Evolutionary conservation across 805 yeast species (phyloP).

Genomic region (Vanderwaltozyma yarrowii): DNA sequence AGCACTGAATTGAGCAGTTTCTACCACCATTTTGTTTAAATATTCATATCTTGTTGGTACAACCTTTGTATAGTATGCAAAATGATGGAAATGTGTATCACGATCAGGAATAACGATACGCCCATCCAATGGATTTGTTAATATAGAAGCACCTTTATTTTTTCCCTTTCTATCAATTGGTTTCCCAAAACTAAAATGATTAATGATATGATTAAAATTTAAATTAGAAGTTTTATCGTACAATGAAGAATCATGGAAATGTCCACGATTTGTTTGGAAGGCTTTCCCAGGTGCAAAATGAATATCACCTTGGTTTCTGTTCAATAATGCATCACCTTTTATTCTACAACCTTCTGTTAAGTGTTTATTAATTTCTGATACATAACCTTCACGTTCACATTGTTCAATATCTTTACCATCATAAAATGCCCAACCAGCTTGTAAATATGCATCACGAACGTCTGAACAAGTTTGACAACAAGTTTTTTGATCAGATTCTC

Average conservation of each 20-base stretch:
- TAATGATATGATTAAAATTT: conserved; percentile 66
- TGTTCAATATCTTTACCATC: conserved; percentile 85
- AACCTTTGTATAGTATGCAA: conserved; percentile 74
- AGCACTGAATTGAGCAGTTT: conserved; percentile 85
- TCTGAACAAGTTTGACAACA: conserved; percentile 85
- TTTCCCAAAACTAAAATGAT: conserved; percentile 76
- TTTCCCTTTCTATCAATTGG: conserved; percentile 2
- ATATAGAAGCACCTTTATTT: background rate
- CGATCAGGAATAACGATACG: conserved; percentile 23
- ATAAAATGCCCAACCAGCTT: conserved; percentile 76
- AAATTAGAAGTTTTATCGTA: conserved; percentile 52
- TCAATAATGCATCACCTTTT: conserved; percentile 66
- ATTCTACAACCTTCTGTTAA: conserved; percentile 83
- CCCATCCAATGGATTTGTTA: conserved; percentile 64
- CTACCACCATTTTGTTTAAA: conserved; percentile 38
- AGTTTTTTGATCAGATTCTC: conserved; percentile 47
- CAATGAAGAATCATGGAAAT: conserved; percentile 76
- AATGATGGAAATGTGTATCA: conserved; percentile 49
- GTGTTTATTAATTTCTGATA: conserved; percentile 43
- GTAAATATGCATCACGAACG: conserved; percentile 70
- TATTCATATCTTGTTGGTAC: conserved; percentile 82
- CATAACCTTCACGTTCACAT: conserved; percentile 86
- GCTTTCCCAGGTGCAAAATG: conserved; percentile 97
- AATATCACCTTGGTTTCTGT: conserved; percentile 79
- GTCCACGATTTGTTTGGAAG: conserved; percentile 41